phyloP scores from a whole-genome alignment of 495 filamentous ascomycete genomes.

The Lophiostoma macrostomum region DNA sequence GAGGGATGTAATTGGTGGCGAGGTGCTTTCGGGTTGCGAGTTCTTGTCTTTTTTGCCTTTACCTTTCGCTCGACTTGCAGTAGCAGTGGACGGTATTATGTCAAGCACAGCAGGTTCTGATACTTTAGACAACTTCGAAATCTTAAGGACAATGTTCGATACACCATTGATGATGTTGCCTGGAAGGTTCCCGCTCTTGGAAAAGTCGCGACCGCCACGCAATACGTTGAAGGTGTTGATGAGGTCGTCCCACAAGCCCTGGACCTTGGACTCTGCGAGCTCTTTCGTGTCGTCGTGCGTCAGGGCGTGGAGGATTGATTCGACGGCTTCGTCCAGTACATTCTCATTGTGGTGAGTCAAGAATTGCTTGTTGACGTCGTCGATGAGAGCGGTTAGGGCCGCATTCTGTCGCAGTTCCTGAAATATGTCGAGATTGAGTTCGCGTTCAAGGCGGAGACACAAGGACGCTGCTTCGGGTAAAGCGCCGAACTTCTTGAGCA shows the following conservation, averaged over 20 bases:
- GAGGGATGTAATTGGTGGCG: conserved; percentile 59
- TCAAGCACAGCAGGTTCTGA: conserved; percentile 74
- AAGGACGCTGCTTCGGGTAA: conserved; percentile 79
- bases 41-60: conserved; percentile 46
- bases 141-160: conserved; percentile 74
- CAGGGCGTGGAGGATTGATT: conserved; percentile 79
- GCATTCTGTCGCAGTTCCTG: conserved; percentile 85
- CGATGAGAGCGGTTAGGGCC: conserved; percentile 75
- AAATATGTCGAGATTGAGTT: conserved; percentile 82
- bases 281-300: conserved; percentile 85
- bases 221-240: conserved; percentile 66
- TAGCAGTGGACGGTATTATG: conserved; percentile 40
- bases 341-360: conserved; percentile 79
- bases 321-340: conserved; percentile 79
- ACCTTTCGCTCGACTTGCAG: conserved; percentile 45
- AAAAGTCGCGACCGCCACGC: conserved; percentile 63
- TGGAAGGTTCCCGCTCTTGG: conserved; percentile 58
- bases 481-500: conserved; percentile 89
- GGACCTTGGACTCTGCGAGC: conserved; percentile 72
- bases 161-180: conserved; percentile 62
- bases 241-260: conserved; percentile 79
- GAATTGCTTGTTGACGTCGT: conserved; percentile 93
- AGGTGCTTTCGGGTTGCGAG: conserved; percentile 34
- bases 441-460: conserved; percentile 82
- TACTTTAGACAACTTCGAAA: conserved; percentile 78